A percentile compares a stretch with the other conserved stretches of the same genome.
phyloP scores from a whole-genome alignment of 805 yeast species.

The Sungouiozyma intestinalis region DNA sequence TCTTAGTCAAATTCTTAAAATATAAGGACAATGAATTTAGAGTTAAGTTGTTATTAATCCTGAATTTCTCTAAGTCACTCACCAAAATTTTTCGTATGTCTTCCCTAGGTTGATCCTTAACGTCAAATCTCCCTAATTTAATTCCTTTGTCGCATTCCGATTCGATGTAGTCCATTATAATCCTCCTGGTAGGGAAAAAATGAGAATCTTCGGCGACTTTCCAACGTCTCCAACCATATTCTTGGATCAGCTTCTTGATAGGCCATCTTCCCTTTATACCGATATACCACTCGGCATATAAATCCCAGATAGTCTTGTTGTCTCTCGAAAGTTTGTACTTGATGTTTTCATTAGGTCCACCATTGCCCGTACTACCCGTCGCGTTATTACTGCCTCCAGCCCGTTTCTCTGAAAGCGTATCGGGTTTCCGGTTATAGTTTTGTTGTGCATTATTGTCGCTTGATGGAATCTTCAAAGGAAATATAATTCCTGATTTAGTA shows the following conservation, averaged over 20 bases:
- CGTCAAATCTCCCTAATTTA: constrained; percentile 23
- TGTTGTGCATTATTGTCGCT: not conserved
- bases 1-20: constrained; percentile 24
- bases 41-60: constrained; percentile 26
- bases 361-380: not conserved
- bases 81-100: constrained; percentile 25
- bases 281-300: constrained; percentile 30
- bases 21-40: constrained; percentile 27
- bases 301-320: constrained; percentile 30
- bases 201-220: constrained; percentile 31
- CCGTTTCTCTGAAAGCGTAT: not conserved
- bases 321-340: constrained; percentile 30
- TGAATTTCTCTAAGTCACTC: constrained; percentile 28
- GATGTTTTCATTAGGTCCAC: constrained; percentile 22
- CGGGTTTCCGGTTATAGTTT: not conserved
- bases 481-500: not conserved
- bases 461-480: not conserved
- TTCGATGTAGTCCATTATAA: constrained; percentile 31
- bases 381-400: no score
- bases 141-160: constrained; percentile 28
- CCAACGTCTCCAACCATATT: constrained; percentile 30
- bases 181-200: constrained; percentile 30
- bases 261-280: constrained; percentile 28
- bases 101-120: constrained; percentile 23
- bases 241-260: constrained; percentile 24